These are phyloP conservation scores for Aspergillus taichungensis DNA, from an alignment of 495 filamentous ascomycete genomes.

Conservation along the genomic window DNA sequence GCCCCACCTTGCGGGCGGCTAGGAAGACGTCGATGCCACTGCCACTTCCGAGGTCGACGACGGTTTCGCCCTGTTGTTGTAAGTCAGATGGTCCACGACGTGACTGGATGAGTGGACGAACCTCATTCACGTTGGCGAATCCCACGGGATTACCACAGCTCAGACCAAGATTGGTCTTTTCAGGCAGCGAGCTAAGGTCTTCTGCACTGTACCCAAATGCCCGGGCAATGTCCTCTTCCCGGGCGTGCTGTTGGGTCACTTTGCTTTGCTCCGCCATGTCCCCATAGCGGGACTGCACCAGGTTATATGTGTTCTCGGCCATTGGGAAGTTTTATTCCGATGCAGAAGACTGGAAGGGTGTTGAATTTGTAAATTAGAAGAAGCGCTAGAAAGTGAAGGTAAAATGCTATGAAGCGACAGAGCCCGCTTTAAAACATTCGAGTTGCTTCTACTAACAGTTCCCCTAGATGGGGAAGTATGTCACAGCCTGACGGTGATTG, in stretches of 20 bases:
- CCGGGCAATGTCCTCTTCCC: slow-evolving; percentile 33
- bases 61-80: slow-evolving; percentile 41
- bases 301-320: too few species aligned
- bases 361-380: too few species aligned
- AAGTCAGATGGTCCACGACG: background rate
- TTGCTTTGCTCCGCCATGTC: too few species aligned
- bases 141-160: slow-evolving; percentile 55
- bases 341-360: too few species aligned
- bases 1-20: slow-evolving; percentile 44
- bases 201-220: slow-evolving; percentile 50
- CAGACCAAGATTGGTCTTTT: slow-evolving; percentile 48
- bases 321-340: too few species aligned
- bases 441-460: too few species aligned
- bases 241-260: background rate
- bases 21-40: slow-evolving; percentile 55
- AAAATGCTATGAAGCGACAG: too few species aligned
- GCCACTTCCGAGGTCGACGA: slow-evolving; percentile 52
- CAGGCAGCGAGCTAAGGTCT: slow-evolving; percentile 43
- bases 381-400: too few species aligned
- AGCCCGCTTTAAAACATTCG: too few species aligned
- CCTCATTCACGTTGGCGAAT: slow-evolving; percentile 38
- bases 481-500: too few species aligned
- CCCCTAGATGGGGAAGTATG: too few species aligned
- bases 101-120: background rate
- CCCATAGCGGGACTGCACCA: too few species aligned